Percentiles rank a stretch among this genome's conserved stretches.
Conservation (phyloP, 768 basidiomycete genomes). For the Lenzites betulinus region DNA sequence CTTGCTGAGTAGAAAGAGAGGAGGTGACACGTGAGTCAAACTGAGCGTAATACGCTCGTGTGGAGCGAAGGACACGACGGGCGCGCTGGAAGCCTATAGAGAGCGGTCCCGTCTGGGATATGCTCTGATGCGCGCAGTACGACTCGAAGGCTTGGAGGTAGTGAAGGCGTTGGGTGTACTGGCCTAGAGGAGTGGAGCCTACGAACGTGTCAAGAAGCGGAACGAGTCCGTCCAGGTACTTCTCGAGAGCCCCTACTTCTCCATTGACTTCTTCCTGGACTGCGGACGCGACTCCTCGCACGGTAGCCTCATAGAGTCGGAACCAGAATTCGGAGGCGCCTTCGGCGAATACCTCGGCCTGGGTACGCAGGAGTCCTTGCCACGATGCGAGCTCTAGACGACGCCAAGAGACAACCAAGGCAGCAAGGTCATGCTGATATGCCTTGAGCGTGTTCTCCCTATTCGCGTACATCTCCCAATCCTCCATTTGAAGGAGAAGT, state of each 20-base stretch:
- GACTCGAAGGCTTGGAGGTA: constrained; percentile 69
- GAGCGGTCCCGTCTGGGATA: constrained; percentile 33
- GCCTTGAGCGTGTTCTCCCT: constrained; percentile 77
- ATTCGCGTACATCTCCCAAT: constrained; percentile 98
- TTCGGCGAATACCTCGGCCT: constrained; percentile 50
- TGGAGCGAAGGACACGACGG: constrained; percentile 59
- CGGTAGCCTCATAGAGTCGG: constrained; percentile 76
- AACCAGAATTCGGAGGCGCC: constrained; percentile 83
- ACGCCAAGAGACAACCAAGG: constrained; percentile 86
- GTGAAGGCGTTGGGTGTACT: constrained; percentile 67
- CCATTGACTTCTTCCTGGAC: constrained; percentile 39
- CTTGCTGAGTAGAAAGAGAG: constrained; percentile 58
- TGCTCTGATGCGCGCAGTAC: constrained; percentile 45
- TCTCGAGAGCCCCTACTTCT: constrained; percentile 37
- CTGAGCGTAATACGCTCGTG: constrained; percentile 63
- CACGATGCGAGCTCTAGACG: constrained; percentile 88
- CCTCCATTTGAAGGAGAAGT: constrained; percentile 81
- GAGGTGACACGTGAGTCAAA: constrained; percentile 51
- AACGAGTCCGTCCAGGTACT: constrained; percentile 66
- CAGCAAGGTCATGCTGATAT: constrained; percentile 65
- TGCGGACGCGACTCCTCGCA: constrained; percentile 62
- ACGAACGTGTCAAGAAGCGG: constrained; percentile 84
- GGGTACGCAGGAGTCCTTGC: constrained; percentile 75
- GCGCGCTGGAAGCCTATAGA: constrained; percentile 38
- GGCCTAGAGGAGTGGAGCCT: constrained; percentile 75